Evolutionary conservation across 2,329 filamentous ascomycete genomes (phyloP), one percentile per base, ranked within the genome.

Genomic region (Pyrenophora tritici-repentis): DNA sequence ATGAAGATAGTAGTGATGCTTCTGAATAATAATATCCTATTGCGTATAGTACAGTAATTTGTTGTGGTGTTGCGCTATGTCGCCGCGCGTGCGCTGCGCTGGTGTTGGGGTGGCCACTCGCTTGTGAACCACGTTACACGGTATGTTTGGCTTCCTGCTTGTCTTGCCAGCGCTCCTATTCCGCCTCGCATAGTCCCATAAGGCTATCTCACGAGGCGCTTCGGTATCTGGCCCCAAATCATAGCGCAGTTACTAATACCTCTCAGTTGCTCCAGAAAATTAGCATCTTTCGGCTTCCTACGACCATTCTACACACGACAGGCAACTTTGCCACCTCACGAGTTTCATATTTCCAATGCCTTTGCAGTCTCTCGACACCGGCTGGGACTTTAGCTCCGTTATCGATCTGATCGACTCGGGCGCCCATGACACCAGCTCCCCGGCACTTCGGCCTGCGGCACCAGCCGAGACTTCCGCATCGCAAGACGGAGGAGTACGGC

Each of bases 361-460:
- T 55, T 67, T 67, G 37, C 63, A 66, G 49, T 67, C 70, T 13
- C 53, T 65, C 38, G 66, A 70, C 45, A 72, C 71, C 47, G 67
- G 73, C 36, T 80, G 78, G 78, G 76, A 78, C 62, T 76, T 80
- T 47, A 72, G 75, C 50, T 69, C 75, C n/a, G 76, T 75, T 33
- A 67, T 77, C 47, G 71, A 76, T 32, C 68, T 80, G 32, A 71
- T 77, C 58, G 66, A 65, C 32, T 65, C 62, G 16, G 60, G 66
- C 41, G 47, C 53, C 31, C 58, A 63, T 33, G 46, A 65, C 36
- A 48, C 62, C 20, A 54, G 55, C 13, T 66, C 65, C 7, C 64
- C 65, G 7, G 49, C 54, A 40, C 55, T 63, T 22, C 51, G 48
- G 14, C 42, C 47, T 35, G 22, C 40, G 29, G 47, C 51, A 42